Evolutionary conservation across 78 protist genomes (phyloP), one percentile per base, ranked within the genome.

Genomic region (Ministeria vibrans): DNA sequence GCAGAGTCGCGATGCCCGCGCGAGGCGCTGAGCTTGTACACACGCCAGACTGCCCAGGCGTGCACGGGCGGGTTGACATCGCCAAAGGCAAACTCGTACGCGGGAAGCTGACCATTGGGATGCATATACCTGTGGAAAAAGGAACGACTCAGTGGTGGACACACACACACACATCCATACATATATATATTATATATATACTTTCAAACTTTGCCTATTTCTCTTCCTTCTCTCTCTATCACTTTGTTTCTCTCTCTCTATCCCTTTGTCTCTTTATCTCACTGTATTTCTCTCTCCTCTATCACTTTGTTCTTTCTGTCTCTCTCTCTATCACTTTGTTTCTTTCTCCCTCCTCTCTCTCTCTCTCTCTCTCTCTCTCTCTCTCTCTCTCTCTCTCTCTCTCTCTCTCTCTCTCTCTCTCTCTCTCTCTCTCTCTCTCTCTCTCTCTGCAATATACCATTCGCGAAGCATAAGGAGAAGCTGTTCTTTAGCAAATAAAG

Each of bases 401-500:
- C 59, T 51, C 59, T 51, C 59, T 51, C 59, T 51, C 59, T 51
- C 59, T 51, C 59, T 51, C 59, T 51, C 59, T 51, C 59, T 51
- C 59, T 51, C 59, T 51, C 59, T 51, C 59, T 51, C 59, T 51
- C 59, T 51, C 59, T 51, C 59, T 51, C 59, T 51, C 59, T 22
- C 41, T 5, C 41, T 5, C n/a, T n/a, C n/a, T n/a, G n/a, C n/a
- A n/a, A n/a, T n/a, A n/a, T 39, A 78, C 94, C 94, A 91, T 62
- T 91, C 92, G 42, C 92, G 75, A 27, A 83, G 71, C 23, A 88
- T 0, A 28, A 88, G 55, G 25, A 77, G 45, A 43, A 91, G 85
- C 79, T 91, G 94, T 7, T 75, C 7, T 79, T 91, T 91, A 36
- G 94, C 85, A 64, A 79, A 91, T 32, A 75, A 78, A 0, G 86